Evolutionary conservation across 164 flowering plant species (phyloP).

Genomic region (Protea cynaroides): DNA sequence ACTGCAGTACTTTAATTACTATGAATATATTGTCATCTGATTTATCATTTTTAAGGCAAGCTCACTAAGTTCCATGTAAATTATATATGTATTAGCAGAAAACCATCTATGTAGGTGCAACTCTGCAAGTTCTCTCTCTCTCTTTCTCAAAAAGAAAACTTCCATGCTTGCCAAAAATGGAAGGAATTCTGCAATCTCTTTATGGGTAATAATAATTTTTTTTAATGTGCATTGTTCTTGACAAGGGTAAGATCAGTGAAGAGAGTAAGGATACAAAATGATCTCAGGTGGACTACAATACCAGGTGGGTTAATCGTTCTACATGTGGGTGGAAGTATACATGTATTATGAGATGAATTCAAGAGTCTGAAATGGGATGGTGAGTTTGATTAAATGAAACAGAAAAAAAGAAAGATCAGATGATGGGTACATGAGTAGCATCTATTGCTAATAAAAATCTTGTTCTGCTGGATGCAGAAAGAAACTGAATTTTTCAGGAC

Average conservation of each 20-base stretch:
- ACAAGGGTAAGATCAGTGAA: neutral
- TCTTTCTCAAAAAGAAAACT: too few species aligned
- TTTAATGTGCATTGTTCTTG: neutral
- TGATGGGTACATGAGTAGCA: neutral
- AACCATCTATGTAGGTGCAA: neutral
- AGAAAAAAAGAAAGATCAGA: neutral
- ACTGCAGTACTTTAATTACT: too few species aligned
- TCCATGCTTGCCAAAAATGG: too few species aligned
- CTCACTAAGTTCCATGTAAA: neutral
- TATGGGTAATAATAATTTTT: neutral
- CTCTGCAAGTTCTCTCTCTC: neutral
- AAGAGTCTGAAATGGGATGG: neutral
- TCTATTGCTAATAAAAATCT: neutral
- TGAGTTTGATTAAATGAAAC: neutral
- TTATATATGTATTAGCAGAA: neutral
- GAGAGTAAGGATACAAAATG: neutral
- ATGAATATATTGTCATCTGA: neutral
- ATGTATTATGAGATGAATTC: too few species aligned
- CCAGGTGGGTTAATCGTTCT: too few species aligned
- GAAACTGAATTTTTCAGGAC: neutral
- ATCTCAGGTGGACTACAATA: too few species aligned
- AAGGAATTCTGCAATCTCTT: too few species aligned
- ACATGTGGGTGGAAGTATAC: too few species aligned
- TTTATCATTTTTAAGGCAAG: neutral
- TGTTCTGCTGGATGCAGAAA: neutral